These are phyloP conservation scores for Aspergillus sp. DNA, from an alignment of 2,329 filamentous ascomycete genomes.

Conservation along the genomic window DNA sequence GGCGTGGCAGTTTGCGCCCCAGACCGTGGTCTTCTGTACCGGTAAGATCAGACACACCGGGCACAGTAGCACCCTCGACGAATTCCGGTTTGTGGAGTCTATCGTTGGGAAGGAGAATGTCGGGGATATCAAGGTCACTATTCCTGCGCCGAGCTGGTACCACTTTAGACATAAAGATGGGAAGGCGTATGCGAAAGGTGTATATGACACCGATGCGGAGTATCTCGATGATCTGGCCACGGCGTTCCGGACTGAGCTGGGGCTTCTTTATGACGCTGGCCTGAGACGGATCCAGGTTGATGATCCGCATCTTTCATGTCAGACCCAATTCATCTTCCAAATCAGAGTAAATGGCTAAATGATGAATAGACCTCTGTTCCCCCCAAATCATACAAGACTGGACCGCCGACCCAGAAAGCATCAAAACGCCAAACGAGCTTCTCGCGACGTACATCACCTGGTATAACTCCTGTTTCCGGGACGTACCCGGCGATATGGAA, in stretches of 20 bases:
- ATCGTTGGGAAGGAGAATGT: slow-evolving; percentile 51
- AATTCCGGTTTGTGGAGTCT: slow-evolving; percentile 45
- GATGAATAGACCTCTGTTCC: slow-evolving; percentile 68
- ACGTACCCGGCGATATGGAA: slow-evolving; percentile 68
- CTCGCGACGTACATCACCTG: slow-evolving; percentile 73
- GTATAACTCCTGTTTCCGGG: slow-evolving; percentile 70
- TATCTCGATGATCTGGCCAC: slow-evolving; percentile 66
- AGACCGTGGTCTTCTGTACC: slow-evolving; percentile 54
- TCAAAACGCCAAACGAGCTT: slow-evolving; percentile 63
- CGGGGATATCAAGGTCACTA: slow-evolving; percentile 66
- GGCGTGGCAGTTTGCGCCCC: slow-evolving; percentile 57
- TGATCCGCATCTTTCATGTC: slow-evolving; percentile 64
- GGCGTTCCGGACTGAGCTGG: slow-evolving; percentile 64
- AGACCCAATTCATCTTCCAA: too few relatives aligned
- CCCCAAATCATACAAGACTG: slow-evolving; percentile 69
- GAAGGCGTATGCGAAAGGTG: slow-evolving; percentile 56
- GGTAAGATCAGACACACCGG: slow-evolving; percentile 57
- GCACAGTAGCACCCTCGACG: slow-evolving; percentile 51
- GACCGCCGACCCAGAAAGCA: slow-evolving; percentile 66
- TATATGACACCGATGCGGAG: slow-evolving; percentile 58
- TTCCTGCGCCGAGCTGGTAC: slow-evolving; percentile 68
- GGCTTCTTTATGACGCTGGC: slow-evolving; percentile 61
- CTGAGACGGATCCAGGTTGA: slow-evolving; percentile 67
- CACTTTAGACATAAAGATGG: slow-evolving; percentile 62
- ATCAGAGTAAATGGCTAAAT: slow-evolving; percentile 36